These are phyloP conservation scores for Saprolegnia parasitica DNA, from an alignment of 352 stramenopile species.

Conservation along the genomic window DNA sequence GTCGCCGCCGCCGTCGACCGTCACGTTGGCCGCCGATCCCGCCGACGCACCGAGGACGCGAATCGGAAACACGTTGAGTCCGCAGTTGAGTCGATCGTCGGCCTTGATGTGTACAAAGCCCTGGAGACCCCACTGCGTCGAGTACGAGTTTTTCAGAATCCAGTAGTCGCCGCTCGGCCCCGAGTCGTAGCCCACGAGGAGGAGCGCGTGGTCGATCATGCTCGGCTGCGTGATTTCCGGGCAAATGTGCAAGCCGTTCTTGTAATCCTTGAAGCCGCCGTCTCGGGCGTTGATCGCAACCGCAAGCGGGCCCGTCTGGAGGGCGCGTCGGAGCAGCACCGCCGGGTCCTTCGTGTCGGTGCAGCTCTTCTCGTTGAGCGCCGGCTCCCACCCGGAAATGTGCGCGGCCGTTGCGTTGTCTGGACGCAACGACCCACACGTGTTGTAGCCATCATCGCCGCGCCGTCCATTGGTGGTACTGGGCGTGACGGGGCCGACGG, in stretches of 20 bases:
- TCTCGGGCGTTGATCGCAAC: conserved; percentile 70
- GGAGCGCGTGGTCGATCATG: conserved; percentile 64
- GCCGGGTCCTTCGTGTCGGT: conserved; percentile 45
- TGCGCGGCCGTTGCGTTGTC: conserved; percentile 44
- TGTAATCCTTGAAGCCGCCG: conserved; percentile 76
- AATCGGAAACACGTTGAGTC: conserved; percentile 67
- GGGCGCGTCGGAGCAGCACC: conserved; percentile 56
- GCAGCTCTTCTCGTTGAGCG: conserved; percentile 51
- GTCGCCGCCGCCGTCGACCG: conserved; percentile 47
- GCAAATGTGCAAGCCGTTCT: conserved; percentile 54
- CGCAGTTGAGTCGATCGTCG: conserved; percentile 74
- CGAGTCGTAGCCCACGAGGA: conserved; percentile 67
- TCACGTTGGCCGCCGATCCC: conserved; percentile 36
- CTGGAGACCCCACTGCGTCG: conserved; percentile 59
- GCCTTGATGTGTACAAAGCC: conserved; percentile 58
- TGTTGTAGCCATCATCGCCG: not conserved
- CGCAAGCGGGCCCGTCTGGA: conserved; percentile 68
- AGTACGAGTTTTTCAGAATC: conserved; percentile 84
- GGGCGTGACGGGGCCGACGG: not conserved
- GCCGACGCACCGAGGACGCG: conserved; percentile 53
- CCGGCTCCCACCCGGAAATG: conserved; percentile 66
- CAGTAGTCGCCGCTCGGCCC: conserved; percentile 42
- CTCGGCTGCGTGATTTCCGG: conserved; percentile 37
- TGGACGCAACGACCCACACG: conserved; percentile 40
- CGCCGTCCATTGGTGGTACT: conserved; percentile 23